Evolutionary conservation across 768 basidiomycete species (phyloP), one percentile per base, ranked within the genome.

Genomic region (Tricholoma sp.): DNA sequence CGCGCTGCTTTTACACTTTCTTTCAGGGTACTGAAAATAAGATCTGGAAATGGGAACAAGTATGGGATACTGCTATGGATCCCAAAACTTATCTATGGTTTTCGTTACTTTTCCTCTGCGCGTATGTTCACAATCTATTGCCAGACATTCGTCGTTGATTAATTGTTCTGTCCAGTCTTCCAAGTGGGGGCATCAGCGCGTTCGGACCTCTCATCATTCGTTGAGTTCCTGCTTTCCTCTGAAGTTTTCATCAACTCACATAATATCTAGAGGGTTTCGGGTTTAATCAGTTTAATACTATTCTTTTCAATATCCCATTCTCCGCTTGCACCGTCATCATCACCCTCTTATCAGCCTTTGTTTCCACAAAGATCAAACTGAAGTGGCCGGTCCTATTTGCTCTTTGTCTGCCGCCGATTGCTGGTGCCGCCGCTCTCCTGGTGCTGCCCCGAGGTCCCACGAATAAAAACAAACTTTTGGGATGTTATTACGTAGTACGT

Each of bases 251-350:
- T 32, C 43, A 2, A 37, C 51, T 60, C 27, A 55, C 22, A n/a
- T 18, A 9, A 45, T 22, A 39, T 53, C 14, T 57, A 69, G 66
- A 68, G 59, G 74, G 76, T 11, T 76, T 77, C 54, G 77, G 76
- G 12, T 79, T 77, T 61, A 63, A 74, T 53, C 63, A 71, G 53
- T 72, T 74, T 53, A 43, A 71, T 4, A 76, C 77, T 24, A 76
- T 80, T 32, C 66, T 80, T n/a, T 75, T 82, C 67, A 79, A 78
- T 58, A 76, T 79, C 56, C 79, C 78, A 4, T 81, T 79, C 63
- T 66, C 70, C 21, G 68, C 69, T 11, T 63, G 81, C 18, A 77
- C 79, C 63, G 69, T 78, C 32, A 62, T 76, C 51, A 34, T 74
- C 52, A 76, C 72, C 53, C 52, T 78, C 29, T 31, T 66, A 19